Conservation (phyloP, 2,329 filamentous ascomycete species). For the Colletotrichum sp. region DNA sequence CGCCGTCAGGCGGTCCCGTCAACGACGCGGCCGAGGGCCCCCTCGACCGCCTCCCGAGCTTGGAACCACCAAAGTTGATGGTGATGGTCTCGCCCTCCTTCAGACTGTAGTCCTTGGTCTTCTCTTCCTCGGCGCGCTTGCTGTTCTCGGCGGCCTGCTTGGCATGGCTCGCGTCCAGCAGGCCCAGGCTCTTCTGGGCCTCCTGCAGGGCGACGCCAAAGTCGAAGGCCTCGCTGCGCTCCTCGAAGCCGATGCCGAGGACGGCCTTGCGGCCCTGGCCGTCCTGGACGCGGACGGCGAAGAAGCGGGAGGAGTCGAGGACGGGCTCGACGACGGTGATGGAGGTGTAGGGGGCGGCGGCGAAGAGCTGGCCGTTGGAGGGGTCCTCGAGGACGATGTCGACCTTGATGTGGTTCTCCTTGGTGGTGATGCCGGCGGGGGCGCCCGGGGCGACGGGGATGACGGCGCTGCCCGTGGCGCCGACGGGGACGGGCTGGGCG, state of each 20-base stretch:
- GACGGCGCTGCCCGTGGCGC: conserved; percentile 12
- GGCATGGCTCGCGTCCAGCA: conserved; percentile 50
- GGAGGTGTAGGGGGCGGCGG: conserved; percentile 78
- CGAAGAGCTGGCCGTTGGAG: conserved; percentile 76
- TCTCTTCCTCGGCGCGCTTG: conserved; percentile 44
- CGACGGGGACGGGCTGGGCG: conserved; percentile 23
- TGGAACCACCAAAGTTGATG: conserved; percentile 70
- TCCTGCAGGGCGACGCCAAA: conserved; percentile 83
- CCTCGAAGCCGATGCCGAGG: conserved; percentile 86
- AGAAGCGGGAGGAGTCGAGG: conserved; percentile 82
- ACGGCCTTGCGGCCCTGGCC: conserved; percentile 77
- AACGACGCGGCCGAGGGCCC: conserved; percentile 30
- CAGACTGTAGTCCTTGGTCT: conserved; percentile 79
- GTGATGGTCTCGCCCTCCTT: conserved; percentile 92
- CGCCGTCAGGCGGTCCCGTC: conserved; percentile 14
- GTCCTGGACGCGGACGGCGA: conserved; percentile 81
- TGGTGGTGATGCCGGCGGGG: conserved; percentile 13
- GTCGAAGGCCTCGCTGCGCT: conserved; percentile 85
- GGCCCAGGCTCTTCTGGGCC: conserved; percentile 71
- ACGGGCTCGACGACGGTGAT: conserved; percentile 75
- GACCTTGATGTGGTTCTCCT: conserved; percentile 64
- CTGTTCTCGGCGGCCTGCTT: conserved; percentile 40
- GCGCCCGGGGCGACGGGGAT: conserved; percentile 14
- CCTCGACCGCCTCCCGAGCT: conserved; percentile 48
- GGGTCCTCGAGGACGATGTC: conserved; percentile 83